Evolutionary conservation across 1,284 basidiomycete genomes (phyloP), one percentile per base, ranked within the genome.

Genomic region (Sparassis latifolia): DNA sequence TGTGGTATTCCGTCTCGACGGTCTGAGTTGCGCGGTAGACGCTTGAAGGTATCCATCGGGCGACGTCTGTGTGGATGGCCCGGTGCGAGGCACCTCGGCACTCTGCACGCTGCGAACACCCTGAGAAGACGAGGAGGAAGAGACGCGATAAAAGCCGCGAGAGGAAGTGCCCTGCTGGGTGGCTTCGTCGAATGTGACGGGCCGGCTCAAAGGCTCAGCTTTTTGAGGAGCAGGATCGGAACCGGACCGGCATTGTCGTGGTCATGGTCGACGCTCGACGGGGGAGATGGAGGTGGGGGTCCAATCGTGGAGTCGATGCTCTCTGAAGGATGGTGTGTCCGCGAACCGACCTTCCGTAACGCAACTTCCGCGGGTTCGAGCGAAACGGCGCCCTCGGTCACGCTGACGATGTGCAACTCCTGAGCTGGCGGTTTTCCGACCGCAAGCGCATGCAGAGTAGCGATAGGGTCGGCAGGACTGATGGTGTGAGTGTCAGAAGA

Each of bases 281-380:
- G 84, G 0, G 82, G 82, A 0, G 81, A 84, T 3, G 84, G 83
- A 1, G 82, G 83, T 0, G 81, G 80, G 3, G 82, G 81, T 12
- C 81, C 82, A 28, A 74, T 56, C 50, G 66, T 60, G 52, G 63
- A 60, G 51, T 60, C 58, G 6, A 29, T 47, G 52, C 56, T 61
- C 43, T 41, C 47, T 42, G 57, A 39, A 42, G 58, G 54, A 9
- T 40, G 49, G 27, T 55, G 56, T 39, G 35, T 29, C 44, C 69
- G 58, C 57, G 72, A 55, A 10, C 68, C 57, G 51, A 69, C 54
- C 63, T 71, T 68, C 66, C 71, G 66, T 54, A 66, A 47, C 70
- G 70, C 62, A 33, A 69, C 60, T n/a, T 68, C 62, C 48, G 71
- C 69, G 12, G 71, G 55, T 51, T 73, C 71, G 49, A 77, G 61